A percentile compares a stretch with the other conserved stretches of the same genome.
These are phyloP conservation scores for Miscanthus lutarioriparius DNA, from an alignment of 176 grass and related monocot genomes.

Conservation along the genomic window DNA sequence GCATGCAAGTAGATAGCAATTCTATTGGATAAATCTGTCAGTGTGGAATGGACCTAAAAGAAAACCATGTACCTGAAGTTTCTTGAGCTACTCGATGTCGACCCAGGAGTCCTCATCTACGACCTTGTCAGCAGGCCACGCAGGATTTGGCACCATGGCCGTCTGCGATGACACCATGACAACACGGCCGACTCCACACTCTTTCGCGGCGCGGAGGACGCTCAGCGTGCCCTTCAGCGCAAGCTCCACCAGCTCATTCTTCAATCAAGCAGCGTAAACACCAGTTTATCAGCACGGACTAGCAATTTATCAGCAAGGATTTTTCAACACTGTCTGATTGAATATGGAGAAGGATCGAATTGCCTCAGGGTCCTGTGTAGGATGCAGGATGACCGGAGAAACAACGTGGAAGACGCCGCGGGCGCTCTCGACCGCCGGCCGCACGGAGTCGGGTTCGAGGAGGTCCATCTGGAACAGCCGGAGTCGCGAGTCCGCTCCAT, in stretches of 20 bases:
- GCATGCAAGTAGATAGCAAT: background rate
- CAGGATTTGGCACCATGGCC: conserved; percentile 43
- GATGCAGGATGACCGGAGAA: conserved; percentile 36
- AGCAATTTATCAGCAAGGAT: background rate
- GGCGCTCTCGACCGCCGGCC: conserved; percentile 44
- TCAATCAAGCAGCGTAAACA: background rate
- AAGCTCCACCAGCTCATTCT: conserved; percentile 55
- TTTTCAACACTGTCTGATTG: no score
- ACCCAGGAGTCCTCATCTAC: conserved; percentile 56
- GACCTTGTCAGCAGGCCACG: conserved; percentile 52
- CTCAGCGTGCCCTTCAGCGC: conserved; percentile 62
- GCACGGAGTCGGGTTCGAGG: conserved; percentile 34
- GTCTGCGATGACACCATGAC: conserved; percentile 52
- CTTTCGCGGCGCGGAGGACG: conserved; percentile 54
- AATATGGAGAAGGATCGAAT: background rate
- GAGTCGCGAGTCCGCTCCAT: conserved; percentile 50
- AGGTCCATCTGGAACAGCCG: conserved; percentile 65
- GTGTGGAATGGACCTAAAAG: background rate
- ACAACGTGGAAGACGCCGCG: conserved; percentile 65
- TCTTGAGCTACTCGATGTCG: conserved; percentile 50
- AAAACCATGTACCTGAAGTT: conserved; percentile 15
- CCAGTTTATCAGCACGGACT: background rate
- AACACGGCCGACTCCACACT: conserved; percentile 39
- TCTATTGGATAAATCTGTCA: background rate
- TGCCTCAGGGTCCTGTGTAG: conserved; percentile 46